Evolutionary conservation across 805 yeast species (phyloP), one percentile per base, ranked within the genome.

Genomic region (Teunomyces atbi): DNA sequence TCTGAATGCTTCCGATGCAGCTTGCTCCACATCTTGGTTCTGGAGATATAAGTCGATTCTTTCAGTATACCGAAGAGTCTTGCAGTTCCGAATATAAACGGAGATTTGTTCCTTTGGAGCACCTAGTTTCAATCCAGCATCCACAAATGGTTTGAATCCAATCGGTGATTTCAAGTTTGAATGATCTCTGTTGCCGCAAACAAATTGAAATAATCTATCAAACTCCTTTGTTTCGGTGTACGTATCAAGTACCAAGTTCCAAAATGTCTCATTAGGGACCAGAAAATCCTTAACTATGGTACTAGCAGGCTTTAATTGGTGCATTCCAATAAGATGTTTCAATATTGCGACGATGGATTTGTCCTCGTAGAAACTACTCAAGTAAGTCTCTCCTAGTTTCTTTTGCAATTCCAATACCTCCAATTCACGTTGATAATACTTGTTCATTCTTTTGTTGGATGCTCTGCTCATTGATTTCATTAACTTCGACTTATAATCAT

Each of bases 81-180:
- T 57, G 53, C 87, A 81, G 62, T 80, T 65, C 13, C 71, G 66
- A 15, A 89, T 76, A 55, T 84, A 88, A 15, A 66, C 57, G 0
- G 83, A 74, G 1, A 92, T 88, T 41, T 82, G 82, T 18, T 78
- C 68, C 32, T 72, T 65, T 27, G 84, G 83, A 0, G 82, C 86
- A 3, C 76, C 69, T 45, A 71, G 72, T 4, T 55, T 57, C 34
- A 77, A 56, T 32, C 84, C 74, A 32, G 79, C 77, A 12, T 75
- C 68, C 45, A 73, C 86, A 52, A 89, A 82, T 0, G 85, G 82
- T 49, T 73, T 75, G 48, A 83, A 84, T 0, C 92, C 90, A 35
- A 89, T 86, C 0, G 88, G 86, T 0, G 94, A 80, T 50, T 79
- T 83, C 23, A 57, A 49, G 0, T 83, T 77, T 55, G 82, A 76